These are phyloP conservation scores for Cucurbita pepo DNA, from an alignment of 306 rosid species.

Conservation along the genomic window DNA sequence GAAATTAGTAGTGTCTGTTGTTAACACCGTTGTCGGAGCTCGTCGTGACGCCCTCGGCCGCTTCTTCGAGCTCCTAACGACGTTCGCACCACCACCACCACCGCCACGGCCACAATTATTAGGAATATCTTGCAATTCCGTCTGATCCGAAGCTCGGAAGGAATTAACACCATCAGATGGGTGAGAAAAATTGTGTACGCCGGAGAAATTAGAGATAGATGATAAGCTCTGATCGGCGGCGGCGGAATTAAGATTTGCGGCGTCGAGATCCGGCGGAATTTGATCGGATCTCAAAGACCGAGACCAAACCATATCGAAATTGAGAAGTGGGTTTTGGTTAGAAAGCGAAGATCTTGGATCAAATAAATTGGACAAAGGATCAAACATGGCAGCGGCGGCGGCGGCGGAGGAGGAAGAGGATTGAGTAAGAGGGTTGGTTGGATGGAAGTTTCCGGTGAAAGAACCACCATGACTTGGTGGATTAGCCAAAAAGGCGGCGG, in stretches of 20 bases:
- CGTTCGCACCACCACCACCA: not conserved
- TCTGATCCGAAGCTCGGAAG: not conserved
- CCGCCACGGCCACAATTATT: not conserved
- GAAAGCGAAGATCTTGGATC: constrained; percentile 29
- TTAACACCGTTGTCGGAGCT: constrained; percentile 86
- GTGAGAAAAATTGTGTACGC: not conserved
- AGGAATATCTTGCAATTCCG: not conserved
- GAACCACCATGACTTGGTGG: constrained; percentile 9
- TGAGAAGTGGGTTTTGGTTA: constrained; percentile 15
- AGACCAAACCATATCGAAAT: constrained; percentile 53
- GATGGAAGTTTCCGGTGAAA: constrained; percentile 6
- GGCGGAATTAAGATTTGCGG: constrained; percentile 9
- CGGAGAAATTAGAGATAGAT: constrained; percentile 11
- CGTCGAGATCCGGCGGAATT: constrained; percentile 10
- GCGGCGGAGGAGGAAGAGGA: constrained; percentile 1
- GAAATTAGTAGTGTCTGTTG: constrained; percentile 84
- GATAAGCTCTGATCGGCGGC: constrained; percentile 2
- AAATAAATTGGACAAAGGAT: constrained; percentile 44
- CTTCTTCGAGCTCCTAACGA: constrained; percentile 61
- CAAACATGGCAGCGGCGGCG: constrained; percentile 8
- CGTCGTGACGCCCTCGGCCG: constrained; percentile 86
- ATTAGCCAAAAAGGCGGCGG: constrained; percentile 23
- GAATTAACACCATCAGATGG: not conserved
- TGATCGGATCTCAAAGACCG: constrained; percentile 21
- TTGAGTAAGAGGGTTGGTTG: not conserved